Base-by-base conservation (phyloP, 768 basidiomycete species). In the Boletus subcaerulescens region DNA sequence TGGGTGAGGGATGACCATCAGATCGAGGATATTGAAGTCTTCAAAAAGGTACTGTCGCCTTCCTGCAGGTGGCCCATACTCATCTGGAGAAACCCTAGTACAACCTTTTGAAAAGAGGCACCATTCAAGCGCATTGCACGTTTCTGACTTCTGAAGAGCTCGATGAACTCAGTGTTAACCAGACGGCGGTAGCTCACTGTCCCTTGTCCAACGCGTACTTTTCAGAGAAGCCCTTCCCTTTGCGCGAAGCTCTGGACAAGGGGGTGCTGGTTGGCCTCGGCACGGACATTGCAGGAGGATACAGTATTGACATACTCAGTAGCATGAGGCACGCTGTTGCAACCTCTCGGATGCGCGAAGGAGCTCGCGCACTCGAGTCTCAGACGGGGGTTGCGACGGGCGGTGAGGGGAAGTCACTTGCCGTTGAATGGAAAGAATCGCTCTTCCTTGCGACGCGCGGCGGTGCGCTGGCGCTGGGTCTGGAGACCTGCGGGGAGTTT, bases 181-280 rank as follows among this genome's bases (percentile, higher is more conserved):
- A 83, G 15, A 82, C 85, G 1, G 77, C 89, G 2, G 76, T 95
- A 20, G 90, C 93, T 0, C 91, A 93, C 61, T 96, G 93, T 68
- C 93, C 93, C 0, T 76, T 96, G 13, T 93, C 92, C 0, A 95
- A 96, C 65, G 79, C 82, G 3, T 96, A 95, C 71, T 93, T 95
- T 70, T 93, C 90, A 0, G 79, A 83, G 13, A 74, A 80, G 50
- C 82, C 85, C 1, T 86, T 91, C 64, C 80, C 77, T 3, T 73
- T 89, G 33, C 82, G 85, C 32, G 89, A 92, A 67, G 89, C 90
- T 5, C 73, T 93, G 33, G 71, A 79, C 42, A 70, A 68, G 29
- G 79, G 77, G 0, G 83, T 93, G 31, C 79, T 76, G 26, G 82
- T 95, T 12, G 93, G 93, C 0, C 79, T 96, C 1, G 93, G 93